Percentiles rank a stretch among this genome's conserved stretches.
These are phyloP conservation scores for Fusarium incarnatum DNA, from an alignment of 2,329 filamentous ascomycete species.

Conservation along the genomic window DNA sequence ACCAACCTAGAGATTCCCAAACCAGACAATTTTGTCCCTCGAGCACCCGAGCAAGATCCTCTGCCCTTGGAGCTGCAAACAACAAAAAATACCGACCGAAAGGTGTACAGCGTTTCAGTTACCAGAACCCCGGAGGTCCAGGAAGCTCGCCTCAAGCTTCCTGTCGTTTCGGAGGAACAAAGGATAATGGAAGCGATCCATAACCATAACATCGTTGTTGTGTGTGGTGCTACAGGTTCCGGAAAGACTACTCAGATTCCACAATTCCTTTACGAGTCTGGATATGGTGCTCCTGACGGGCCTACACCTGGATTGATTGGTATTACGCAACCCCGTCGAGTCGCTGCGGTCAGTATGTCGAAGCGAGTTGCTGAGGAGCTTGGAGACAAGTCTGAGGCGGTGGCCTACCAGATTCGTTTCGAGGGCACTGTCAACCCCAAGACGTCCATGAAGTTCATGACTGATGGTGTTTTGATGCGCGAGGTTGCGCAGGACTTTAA, in stretches of 20 bases:
- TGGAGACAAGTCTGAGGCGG: constrained; percentile 78
- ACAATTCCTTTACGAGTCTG: constrained; percentile 94
- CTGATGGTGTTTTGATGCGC: constrained; percentile 92
- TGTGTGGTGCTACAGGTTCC: constrained; percentile 95
- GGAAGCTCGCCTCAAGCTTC: constrained; percentile 79
- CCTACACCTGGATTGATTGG: constrained; percentile 93
- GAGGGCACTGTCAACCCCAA: constrained; percentile 83
- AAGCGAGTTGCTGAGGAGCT: constrained; percentile 90
- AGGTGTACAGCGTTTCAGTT: constrained; percentile 81
- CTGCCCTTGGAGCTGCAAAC: constrained; percentile 74
- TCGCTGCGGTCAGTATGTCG: constrained; percentile 96
- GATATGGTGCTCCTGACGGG: constrained; percentile 82
- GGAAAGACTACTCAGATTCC: constrained; percentile 98
- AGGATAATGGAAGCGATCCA: constrained; percentile 98
- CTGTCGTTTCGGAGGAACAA: constrained; percentile 94
- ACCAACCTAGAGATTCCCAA: constrained; percentile 64
- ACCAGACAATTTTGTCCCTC: constrained; percentile 72
- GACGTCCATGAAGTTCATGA: constrained; percentile 98
- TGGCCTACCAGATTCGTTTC: constrained; percentile 95
- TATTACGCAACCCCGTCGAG: constrained; percentile 92
- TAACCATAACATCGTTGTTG: constrained; percentile 87
- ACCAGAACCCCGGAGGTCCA: constrained; percentile 79
- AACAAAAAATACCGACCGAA: constrained; percentile 70
- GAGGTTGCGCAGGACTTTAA: constrained; percentile 92
- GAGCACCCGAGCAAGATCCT: constrained; percentile 77